These are phyloP conservation scores for Mortierella sp. DNA, from an alignment of 371 early-diverging fungal genomes.

Conservation along the genomic window DNA sequence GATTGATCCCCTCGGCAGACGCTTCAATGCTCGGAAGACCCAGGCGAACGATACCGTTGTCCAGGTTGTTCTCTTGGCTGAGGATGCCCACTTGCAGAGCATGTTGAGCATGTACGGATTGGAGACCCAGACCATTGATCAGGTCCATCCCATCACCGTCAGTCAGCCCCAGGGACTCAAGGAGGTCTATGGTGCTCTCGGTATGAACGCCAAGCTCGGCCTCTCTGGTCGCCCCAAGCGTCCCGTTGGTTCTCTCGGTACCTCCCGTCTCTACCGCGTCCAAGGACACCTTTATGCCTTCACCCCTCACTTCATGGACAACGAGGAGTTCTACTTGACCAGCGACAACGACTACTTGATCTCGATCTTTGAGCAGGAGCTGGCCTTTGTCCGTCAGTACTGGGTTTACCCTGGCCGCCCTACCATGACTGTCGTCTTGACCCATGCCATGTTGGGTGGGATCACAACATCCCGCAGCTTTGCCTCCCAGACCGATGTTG, in stretches of 20 bases:
- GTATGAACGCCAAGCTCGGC: constrained; percentile 83
- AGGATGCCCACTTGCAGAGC: constrained; percentile 79
- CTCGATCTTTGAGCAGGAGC: constrained; percentile 83
- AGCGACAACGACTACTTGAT: constrained; percentile 87
- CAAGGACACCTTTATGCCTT: constrained; percentile 89
- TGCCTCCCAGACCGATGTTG: constrained; percentile 23
- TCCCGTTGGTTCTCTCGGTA: constrained; percentile 81
- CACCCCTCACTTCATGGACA: constrained; percentile 91
- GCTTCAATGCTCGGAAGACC: constrained; percentile 65
- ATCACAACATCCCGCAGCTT: constrained; percentile 42
- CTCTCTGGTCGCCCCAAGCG: constrained; percentile 87
- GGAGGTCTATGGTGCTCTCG: constrained; percentile 83
- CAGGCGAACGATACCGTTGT: constrained; percentile 71
- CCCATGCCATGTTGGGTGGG: constrained; percentile 82
- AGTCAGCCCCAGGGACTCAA: constrained; percentile 82
- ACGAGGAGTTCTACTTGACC: constrained; percentile 87
- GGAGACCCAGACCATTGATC: constrained; percentile 80
- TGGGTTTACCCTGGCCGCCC: constrained; percentile 88
- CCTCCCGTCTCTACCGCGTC: constrained; percentile 86
- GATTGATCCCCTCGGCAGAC: constrained; percentile 88
- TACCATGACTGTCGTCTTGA: constrained; percentile 84
- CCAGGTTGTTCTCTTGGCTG: constrained; percentile 86
- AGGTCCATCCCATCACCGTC: constrained; percentile 82
- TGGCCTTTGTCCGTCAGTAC: constrained; percentile 81
- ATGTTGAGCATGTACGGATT: constrained; percentile 81